phyloP scores from a whole-genome alignment of 371 early-diverging fungal species.

The Syncephalastrum sp. region DNA sequence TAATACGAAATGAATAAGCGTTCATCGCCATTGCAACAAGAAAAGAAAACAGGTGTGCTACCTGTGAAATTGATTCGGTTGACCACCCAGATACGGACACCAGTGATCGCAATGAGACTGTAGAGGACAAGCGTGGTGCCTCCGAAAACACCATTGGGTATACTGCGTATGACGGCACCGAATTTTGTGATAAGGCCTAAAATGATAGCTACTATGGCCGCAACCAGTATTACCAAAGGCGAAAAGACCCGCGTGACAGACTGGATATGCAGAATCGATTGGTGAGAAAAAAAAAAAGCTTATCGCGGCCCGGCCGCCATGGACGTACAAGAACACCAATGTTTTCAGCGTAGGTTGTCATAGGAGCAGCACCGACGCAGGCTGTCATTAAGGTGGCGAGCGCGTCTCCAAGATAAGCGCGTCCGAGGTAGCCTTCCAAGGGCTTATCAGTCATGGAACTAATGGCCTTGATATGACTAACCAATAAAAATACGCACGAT shows the following conservation, averaged over 20 bases:
- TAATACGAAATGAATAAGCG: too few relatives aligned
- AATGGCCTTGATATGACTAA: conserved; percentile 55
- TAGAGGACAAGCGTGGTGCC: conserved; percentile 57
- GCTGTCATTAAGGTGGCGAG: conserved; percentile 54
- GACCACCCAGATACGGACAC: conserved; percentile 62
- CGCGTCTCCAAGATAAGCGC: conserved; percentile 59
- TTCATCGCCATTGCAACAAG: not conserved
- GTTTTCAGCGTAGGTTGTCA: conserved; percentile 60
- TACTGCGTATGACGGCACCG: conserved; percentile 56
- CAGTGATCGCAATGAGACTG: conserved; percentile 57
- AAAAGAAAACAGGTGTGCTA: not conserved
- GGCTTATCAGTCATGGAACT: conserved; percentile 48
- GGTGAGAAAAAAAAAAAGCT: not conserved
- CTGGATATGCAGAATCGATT: conserved; percentile 2
- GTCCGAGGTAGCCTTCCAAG: conserved; percentile 49
- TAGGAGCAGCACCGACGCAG: conserved; percentile 50
- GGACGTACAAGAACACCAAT: conserved; percentile 50
- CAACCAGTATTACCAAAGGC: conserved; percentile 51
- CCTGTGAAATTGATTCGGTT: conserved; percentile 50
- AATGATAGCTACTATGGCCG: conserved; percentile 55
- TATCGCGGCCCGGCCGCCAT: not conserved
- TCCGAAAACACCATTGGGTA: conserved; percentile 60
- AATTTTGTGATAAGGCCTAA: conserved; percentile 60
- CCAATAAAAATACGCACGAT: not conserved
- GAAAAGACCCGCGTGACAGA: conserved; percentile 57